These are phyloP conservation scores for Ceratobasidium sp. DNA, from an alignment of 1,284 basidiomycete genomes.

Conservation along the genomic window DNA sequence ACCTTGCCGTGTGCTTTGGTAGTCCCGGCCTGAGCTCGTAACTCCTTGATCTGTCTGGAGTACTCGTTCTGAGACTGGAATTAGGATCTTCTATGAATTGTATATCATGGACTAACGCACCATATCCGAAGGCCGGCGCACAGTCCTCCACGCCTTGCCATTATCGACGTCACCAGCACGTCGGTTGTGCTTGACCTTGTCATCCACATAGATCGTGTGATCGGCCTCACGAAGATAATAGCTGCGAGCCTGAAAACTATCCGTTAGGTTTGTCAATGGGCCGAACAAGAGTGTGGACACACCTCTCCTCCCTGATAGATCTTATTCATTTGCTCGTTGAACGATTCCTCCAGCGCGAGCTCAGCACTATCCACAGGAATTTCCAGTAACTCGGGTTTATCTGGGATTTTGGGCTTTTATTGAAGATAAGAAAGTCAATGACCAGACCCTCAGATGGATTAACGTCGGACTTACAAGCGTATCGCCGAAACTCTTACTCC, in stretches of 20 bases:
- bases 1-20: conserved; percentile 91
- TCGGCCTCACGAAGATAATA: conserved; percentile 79
- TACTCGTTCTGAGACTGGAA: conserved; percentile 82
- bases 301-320: conserved; percentile 63
- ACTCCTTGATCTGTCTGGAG: conserved; percentile 87
- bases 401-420: conserved; percentile 25
- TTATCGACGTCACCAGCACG: conserved; percentile 83
- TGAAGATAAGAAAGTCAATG: background rate
- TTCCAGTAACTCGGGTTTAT: conserved; percentile 42
- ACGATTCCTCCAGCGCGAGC: conserved; percentile 50
- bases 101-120: conserved; percentile 62
- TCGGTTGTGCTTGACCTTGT: conserved; percentile 76
- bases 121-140: conserved; percentile 94
- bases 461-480: conserved; percentile 59
- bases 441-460: background rate
- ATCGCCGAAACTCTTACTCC: conserved; percentile 82
- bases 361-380: conserved; percentile 42
- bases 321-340: conserved; percentile 52
- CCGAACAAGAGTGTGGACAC: conserved; percentile 52
- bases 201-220: conserved; percentile 80
- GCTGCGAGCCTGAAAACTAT: conserved; percentile 58
- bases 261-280: conserved; percentile 32
- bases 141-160: conserved; percentile 89
- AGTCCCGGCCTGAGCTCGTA: conserved; percentile 79
- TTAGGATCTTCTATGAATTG: background rate